Evolutionary conservation across 1,139 yeast species (phyloP).

Genomic region (Blastobotrys proliferans): DNA sequence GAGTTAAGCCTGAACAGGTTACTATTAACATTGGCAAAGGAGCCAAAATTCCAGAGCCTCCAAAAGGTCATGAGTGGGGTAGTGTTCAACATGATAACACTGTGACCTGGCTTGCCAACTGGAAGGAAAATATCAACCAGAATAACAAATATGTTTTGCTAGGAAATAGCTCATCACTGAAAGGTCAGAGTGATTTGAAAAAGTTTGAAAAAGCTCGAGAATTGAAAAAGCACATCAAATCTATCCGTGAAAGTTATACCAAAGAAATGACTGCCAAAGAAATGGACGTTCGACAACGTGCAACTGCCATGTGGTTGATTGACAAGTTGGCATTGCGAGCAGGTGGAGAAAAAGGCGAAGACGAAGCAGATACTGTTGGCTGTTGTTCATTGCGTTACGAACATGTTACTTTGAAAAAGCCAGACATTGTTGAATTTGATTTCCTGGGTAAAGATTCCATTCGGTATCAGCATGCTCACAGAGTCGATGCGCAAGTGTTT

Average conservation of each 20-base stretch:
- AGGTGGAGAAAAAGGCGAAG: slow-evolving; percentile 96
- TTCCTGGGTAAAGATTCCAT: slow-evolving; percentile 96
- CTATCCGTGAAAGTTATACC: slow-evolving; percentile 72
- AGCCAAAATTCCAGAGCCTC: slow-evolving; percentile 73
- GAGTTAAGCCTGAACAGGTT: slow-evolving; percentile 87
- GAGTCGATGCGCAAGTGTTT: slow-evolving; percentile 85
- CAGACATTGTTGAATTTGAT: slow-evolving; percentile 84
- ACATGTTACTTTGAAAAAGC: slow-evolving; percentile 82
- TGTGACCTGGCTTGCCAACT: slow-evolving; percentile 94
- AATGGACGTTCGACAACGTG: slow-evolving; percentile 87
- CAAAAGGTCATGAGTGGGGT: slow-evolving; percentile 87
- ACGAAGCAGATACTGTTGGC: slow-evolving; percentile 97
- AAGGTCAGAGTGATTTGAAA: slow-evolving; percentile 86
- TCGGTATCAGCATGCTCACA: slow-evolving; percentile 86
- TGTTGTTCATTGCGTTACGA: slow-evolving; percentile 92
- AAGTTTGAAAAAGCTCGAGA: slow-evolving; percentile 93
- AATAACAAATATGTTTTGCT: slow-evolving; percentile 82
- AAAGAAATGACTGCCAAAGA: slow-evolving; percentile 64
- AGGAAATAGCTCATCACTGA: slow-evolving; percentile 86
- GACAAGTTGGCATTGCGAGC: slow-evolving; percentile 97
- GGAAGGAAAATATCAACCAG: slow-evolving; percentile 90
- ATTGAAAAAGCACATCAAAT: slow-evolving; percentile 65
- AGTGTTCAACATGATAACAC: slow-evolving; percentile 84
- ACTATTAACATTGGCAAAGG: slow-evolving; percentile 76
- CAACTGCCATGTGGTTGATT: slow-evolving; percentile 88